A percentile compares a stretch with the other conserved stretches of the same genome.
Evolutionary conservation across 139 green algal genomes (phyloP).

Genomic region (Tetratostichococcus sp.): DNA sequence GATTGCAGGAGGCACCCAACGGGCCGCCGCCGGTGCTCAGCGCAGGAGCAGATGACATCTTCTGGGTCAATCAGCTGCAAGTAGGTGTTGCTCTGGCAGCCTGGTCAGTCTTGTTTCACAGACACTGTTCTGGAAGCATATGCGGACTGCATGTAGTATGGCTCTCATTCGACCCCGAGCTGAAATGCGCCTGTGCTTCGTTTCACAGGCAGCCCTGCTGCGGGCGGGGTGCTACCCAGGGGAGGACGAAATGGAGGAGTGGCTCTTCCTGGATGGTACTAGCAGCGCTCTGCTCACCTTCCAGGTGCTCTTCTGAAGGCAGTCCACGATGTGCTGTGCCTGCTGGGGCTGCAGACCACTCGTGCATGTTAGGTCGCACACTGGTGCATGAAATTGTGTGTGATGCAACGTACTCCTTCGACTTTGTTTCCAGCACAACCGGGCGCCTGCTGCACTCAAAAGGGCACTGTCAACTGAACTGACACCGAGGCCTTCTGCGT

Average conservation of each 20-base stretch:
- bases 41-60: constrained; percentile 73
- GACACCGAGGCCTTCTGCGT: no score
- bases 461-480: no score
- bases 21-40: constrained; percentile 53
- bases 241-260: constrained; percentile 66
- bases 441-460: no score
- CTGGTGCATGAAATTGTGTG: no score
- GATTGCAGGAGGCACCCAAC: not conserved
- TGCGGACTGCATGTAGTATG: no score
- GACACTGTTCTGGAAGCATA: not conserved
- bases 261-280: constrained; percentile 43
- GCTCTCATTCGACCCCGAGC: not conserved
- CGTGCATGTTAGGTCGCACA: no score
- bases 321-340: no score
- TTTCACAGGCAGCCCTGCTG: constrained; percentile 44
- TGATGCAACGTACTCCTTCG: no score
- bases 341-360: no score
- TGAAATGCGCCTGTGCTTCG: not conserved
- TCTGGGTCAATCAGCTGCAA: constrained; percentile 66
- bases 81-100: not conserved
- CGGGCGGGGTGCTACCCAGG: constrained; percentile 55
- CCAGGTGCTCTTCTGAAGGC: constrained; percentile 25
- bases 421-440: no score
- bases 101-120: not conserved
- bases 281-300: constrained; percentile 39